Base-by-base conservation (phyloP, 1,139 yeast genomes). In the Debaryomyces nepalensis region DNA sequence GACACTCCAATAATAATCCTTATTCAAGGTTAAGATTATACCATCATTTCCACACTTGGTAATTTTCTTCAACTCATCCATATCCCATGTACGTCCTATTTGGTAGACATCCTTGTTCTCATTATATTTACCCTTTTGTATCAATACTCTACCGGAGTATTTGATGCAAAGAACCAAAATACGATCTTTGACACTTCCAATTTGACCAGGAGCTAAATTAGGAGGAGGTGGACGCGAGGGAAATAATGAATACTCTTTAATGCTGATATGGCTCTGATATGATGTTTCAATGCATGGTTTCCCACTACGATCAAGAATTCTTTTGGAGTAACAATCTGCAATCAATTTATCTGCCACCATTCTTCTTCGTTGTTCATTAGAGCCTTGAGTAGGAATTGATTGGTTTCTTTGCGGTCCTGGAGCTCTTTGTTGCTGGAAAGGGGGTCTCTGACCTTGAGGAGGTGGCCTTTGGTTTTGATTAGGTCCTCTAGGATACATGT, bases 11-110 rank as follows among this genome's bases (percentile, higher is more conserved):
- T 83, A 91, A 63, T 93, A 91, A 37, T 78, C 81, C 60, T 89
- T 90, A 37, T 87, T 87, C 55, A 93, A 70, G 23, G 73, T 71
- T 47, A 87, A 70, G 1, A 78, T 57, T 49, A 91, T 75, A 1
- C 90, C 90, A 41, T 77, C 75, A 20, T 68, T 70, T 1, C 78
- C 70, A 3, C 70, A 69, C 44, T 79, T 73, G 35, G 82, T 81
- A 4, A 91, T 65, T 27, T 64, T 64, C 10, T 73, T 65, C 50
- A 93, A 68, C 51, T 88, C 96, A 46, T 81, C 88, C 56, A 93
- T 67, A 49, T 83, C 84, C 99, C 99, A 93, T 4, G 96, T 85
- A 56, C 97, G 78, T 29, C 99, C 99, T 41, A 93, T 87, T 63
- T 91, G 98, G 56, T 87, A 83, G 3, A 82, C 64, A 2, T 87